Evolutionary conservation across 176 grass and related monocot genomes (phyloP).

Genomic region (Thalia dealbata): DNA sequence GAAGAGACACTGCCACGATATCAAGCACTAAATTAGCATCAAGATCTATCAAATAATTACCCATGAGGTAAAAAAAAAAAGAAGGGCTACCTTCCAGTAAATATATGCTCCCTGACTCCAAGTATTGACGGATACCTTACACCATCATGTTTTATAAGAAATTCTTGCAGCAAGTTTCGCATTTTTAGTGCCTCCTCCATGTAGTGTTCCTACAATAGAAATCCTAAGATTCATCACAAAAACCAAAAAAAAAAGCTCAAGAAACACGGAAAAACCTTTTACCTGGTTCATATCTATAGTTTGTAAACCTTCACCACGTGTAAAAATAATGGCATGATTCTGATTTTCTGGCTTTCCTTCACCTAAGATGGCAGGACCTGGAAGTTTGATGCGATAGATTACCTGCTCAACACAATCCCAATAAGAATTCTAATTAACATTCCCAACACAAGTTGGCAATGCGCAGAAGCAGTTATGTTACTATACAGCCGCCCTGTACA

Average conservation of each 20-base stretch:
- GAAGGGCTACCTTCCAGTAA: constrained; percentile 57
- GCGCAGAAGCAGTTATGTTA: not conserved
- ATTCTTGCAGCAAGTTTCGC: constrained; percentile 93
- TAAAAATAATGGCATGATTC: constrained; percentile 97
- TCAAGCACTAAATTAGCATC: constrained; percentile 15
- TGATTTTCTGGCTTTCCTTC: constrained; percentile 99
- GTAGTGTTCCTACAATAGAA: constrained; percentile 68
- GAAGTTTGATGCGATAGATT: constrained; percentile 93
- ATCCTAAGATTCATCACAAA: constrained; percentile 21
- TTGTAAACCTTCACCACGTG: constrained; percentile 80
- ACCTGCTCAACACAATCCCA: constrained; percentile 38
- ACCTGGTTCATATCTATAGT: constrained; percentile 99
- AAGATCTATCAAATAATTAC: not conserved
- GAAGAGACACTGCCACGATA: constrained; percentile 65
- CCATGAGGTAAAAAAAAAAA: not conserved
- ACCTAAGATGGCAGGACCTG: constrained; percentile 69
- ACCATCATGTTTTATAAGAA: constrained; percentile 72
- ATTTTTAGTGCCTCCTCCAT: constrained; percentile 94
- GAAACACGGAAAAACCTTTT: constrained; percentile 19
- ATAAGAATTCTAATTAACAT: not conserved
- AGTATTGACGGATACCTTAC: constrained; percentile 82
- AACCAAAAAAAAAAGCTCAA: constrained; percentile 19
- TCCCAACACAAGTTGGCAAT: not conserved
- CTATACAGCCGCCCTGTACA: not conserved
- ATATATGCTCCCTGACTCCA: constrained; percentile 92